Percentiles rank a stretch among this genome's conserved stretches.
Evolutionary conservation across 2,329 filamentous ascomycete genomes (phyloP).

Genomic region (Aspergillus pseudoviridinutans): DNA sequence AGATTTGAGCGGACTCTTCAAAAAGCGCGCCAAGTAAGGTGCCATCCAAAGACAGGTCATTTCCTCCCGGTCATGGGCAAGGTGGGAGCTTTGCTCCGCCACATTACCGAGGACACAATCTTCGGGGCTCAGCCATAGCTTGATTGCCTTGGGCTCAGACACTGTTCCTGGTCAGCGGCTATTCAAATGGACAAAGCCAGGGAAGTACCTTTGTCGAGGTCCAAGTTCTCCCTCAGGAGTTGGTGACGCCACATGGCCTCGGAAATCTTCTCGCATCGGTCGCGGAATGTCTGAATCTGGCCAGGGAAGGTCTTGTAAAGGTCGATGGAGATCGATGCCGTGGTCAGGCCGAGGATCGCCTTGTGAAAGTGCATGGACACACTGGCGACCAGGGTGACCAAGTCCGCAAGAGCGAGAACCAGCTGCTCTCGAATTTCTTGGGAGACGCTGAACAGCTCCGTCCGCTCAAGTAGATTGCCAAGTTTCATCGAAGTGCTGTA

Average conservation of each 20-base stretch:
- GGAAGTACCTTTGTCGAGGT: conserved; percentile 26
- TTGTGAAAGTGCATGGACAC: conserved; percentile 38
- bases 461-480: conserved; percentile 43
- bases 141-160: conserved; percentile 29
- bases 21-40: conserved; percentile 47
- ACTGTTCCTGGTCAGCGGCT: conserved; percentile 15
- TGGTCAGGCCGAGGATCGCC: conserved; percentile 20
- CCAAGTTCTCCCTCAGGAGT: conserved; percentile 29
- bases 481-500: conserved; percentile 44
- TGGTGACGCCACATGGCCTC: conserved; percentile 41
- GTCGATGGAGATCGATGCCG: conserved; percentile 29
- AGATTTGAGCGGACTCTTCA: conserved; percentile 42
- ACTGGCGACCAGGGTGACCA: conserved; percentile 28
- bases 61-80: conserved; percentile 44
- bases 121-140: conserved; percentile 42
- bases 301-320: conserved; percentile 38
- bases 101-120: conserved; percentile 45
- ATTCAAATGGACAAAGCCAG: background rate
- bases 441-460: conserved; percentile 42
- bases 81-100: conserved; percentile 40
- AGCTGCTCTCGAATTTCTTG: conserved; percentile 48
- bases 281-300: conserved; percentile 34
- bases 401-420: conserved; percentile 33
- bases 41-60: conserved; percentile 54
- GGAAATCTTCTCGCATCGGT: conserved; percentile 32